Evolutionary conservation across 2,329 filamentous ascomycete genomes (phyloP).

Genomic region (Didymosphaeria variabile): DNA sequence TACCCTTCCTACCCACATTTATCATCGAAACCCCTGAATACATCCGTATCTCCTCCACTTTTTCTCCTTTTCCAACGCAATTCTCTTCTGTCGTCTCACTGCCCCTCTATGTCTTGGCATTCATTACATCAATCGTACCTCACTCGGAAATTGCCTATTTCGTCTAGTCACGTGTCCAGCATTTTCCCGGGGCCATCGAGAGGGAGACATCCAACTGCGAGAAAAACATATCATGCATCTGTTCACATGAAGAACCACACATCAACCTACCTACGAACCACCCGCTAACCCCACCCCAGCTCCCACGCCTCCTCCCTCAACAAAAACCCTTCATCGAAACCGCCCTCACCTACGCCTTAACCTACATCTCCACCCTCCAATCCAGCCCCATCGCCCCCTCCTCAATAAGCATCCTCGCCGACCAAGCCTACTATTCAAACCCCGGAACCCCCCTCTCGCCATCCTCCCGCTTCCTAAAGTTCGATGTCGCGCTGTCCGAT

Average conservation of each 20-base stretch:
- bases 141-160: slow-evolving; percentile 2
- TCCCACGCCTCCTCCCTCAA: slow-evolving; percentile 55
- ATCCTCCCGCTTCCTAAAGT: slow-evolving; percentile 73
- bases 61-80: neutral
- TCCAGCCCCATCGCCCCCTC: slow-evolving; percentile 69
- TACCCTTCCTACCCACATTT: neutral
- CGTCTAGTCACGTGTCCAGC: slow-evolving; percentile 3
- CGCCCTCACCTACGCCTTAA: slow-evolving; percentile 85
- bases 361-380: slow-evolving; percentile 71
- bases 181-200: no score
- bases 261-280: neutral
- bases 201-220: no score
- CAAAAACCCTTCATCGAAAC: slow-evolving; percentile 90
- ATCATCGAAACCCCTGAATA: no score
- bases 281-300: slow-evolving; percentile 25
- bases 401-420: slow-evolving; percentile 86
- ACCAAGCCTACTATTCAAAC: slow-evolving; percentile 93
- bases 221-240: no score
- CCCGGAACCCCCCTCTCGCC: slow-evolving; percentile 32
- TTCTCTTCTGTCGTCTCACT: neutral
- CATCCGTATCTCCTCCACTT: neutral
- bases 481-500: slow-evolving; percentile 75
- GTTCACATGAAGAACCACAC: no score
- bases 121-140: slow-evolving; percentile 13
- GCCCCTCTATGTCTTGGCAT: slow-evolving; percentile 13